Evolutionary conservation across 2,329 filamentous ascomycete genomes (phyloP).

Genomic region (Aspergillus amoenus): DNA sequence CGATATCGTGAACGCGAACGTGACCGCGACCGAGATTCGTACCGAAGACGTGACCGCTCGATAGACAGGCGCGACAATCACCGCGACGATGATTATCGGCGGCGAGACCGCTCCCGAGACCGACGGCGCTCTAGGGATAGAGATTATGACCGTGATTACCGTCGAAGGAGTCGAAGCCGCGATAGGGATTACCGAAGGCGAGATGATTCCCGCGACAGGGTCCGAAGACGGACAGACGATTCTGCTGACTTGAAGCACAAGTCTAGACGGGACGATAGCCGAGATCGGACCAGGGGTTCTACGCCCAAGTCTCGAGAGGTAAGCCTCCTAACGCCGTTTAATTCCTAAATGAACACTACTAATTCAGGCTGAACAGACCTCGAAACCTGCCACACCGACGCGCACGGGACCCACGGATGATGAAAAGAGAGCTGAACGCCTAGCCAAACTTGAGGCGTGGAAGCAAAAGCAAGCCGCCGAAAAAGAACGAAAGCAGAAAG

Average conservation of each 20-base stretch:
- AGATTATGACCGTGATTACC: slow-evolving; percentile 58
- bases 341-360: not conserved
- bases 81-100: slow-evolving; percentile 64
- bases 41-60: slow-evolving; percentile 69
- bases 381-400: slow-evolving; percentile 50
- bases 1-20: slow-evolving; percentile 42
- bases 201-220: slow-evolving; percentile 71
- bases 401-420: slow-evolving; percentile 61
- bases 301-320: slow-evolving; percentile 59
- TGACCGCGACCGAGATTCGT: slow-evolving; percentile 59
- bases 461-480: slow-evolving; percentile 81
- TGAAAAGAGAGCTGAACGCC: slow-evolving; percentile 75
- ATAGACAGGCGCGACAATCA: slow-evolving; percentile 49
- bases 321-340: slow-evolving; percentile 27
- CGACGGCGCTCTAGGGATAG: slow-evolving; percentile 60
- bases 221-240: slow-evolving; percentile 64
- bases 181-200: slow-evolving; percentile 69
- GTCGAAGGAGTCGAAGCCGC: slow-evolving; percentile 65
- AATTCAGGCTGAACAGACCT: slow-evolving; percentile 41
- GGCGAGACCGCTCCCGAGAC: slow-evolving; percentile 64
- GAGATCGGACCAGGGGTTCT: slow-evolving; percentile 55
- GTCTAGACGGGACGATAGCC: slow-evolving; percentile 65
- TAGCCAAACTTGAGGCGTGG: slow-evolving; percentile 85
- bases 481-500: slow-evolving; percentile 70
- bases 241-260: slow-evolving; percentile 69